A percentile compares a stretch with the other conserved stretches of the same genome.
Conservation (phyloP, 2,329 filamentous ascomycete genomes). For the Pseudogymnoascus sp. region DNA sequence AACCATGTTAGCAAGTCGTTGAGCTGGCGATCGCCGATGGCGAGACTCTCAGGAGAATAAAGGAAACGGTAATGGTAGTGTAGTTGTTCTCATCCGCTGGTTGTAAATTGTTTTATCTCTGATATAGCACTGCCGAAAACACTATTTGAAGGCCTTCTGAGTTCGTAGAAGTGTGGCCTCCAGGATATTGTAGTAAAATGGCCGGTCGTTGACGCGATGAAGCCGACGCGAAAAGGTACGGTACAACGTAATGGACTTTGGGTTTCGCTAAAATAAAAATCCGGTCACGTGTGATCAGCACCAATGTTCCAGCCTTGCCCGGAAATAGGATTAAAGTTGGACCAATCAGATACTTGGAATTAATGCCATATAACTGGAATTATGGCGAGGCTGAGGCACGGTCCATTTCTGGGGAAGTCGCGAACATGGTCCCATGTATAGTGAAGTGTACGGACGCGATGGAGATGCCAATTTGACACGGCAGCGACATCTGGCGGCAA, state of each 20-base stretch:
- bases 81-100: background rate
- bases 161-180: background rate
- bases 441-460: conserved; percentile 2
- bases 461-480: background rate
- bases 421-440: background rate
- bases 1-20: conserved; percentile 30
- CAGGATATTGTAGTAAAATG: background rate
- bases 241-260: conserved; percentile 2
- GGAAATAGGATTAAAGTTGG: background rate
- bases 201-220: conserved; percentile 6
- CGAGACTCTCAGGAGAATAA: background rate
- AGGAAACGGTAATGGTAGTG: background rate
- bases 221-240: conserved; percentile 8
- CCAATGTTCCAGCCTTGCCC: background rate
- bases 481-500: background rate
- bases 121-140: background rate
- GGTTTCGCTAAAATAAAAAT: conserved; percentile 6
- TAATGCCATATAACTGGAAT: background rate
- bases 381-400: background rate
- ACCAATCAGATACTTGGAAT: background rate
- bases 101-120: background rate
- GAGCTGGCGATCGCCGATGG: background rate
- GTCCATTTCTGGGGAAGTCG: background rate
- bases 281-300: conserved; percentile 1
- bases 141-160: background rate